Evolutionary conservation across 371 early-diverging fungal genomes (phyloP).

Genomic region (Hamiltosporidium tvaerminnensis): DNA sequence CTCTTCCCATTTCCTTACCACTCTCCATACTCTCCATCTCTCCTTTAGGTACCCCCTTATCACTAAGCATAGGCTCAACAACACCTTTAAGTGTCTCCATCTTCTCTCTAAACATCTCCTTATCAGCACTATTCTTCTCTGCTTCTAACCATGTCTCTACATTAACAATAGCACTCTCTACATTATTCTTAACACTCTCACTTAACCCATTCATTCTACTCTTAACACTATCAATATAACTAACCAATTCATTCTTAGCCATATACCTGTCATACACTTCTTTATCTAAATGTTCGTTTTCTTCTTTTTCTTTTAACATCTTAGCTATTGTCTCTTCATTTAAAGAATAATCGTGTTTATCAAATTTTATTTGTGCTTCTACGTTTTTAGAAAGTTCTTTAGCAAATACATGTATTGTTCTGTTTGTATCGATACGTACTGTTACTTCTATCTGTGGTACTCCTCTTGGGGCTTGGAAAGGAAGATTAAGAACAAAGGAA

Average conservation of each 20-base stretch:
- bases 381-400: slow-evolving; percentile 57
- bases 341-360: slow-evolving; percentile 56
- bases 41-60: slow-evolving; percentile 57
- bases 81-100: neutral
- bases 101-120: neutral
- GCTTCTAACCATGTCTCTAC: neutral
- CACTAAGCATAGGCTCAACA: slow-evolving; percentile 56
- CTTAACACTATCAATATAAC: neutral
- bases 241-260: slow-evolving; percentile 12
- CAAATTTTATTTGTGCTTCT: slow-evolving; percentile 56
- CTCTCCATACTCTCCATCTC: slow-evolving; percentile 53
- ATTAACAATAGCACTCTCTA: neutral
- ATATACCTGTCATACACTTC: slow-evolving; percentile 9
- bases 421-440: slow-evolving; percentile 60
- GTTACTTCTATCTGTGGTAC: slow-evolving; percentile 58
- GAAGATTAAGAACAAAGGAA: slow-evolving; percentile 68
- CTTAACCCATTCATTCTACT: neutral
- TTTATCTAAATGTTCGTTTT: slow-evolving; percentile 23
- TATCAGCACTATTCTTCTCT: neutral
- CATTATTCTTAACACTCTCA: neutral
- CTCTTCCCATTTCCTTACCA: too few species aligned
- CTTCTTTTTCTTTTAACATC: slow-evolving; percentile 29
- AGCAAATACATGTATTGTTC: slow-evolving; percentile 58
- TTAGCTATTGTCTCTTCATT: slow-evolving; percentile 55
- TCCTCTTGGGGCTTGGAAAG: slow-evolving; percentile 61